These are phyloP conservation scores for Mortierella sp. DNA, from an alignment of 371 early-diverging fungal species.

Conservation along the genomic window DNA sequence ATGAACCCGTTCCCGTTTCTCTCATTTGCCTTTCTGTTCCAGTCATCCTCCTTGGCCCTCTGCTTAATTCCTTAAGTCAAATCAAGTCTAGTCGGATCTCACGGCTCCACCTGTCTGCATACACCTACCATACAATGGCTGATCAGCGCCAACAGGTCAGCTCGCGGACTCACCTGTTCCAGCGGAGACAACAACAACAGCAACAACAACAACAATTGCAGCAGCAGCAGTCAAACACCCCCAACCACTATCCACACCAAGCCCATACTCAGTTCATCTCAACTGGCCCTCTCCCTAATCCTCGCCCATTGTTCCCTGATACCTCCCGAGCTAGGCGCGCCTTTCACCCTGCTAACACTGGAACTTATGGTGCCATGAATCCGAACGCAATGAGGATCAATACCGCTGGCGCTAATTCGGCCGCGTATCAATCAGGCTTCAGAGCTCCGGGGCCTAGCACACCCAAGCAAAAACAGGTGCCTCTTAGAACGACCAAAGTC, in stretches of 20 bases:
- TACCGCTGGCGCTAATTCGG: constrained; percentile 27
- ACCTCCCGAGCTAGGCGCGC: constrained; percentile 38
- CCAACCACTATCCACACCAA: constrained; percentile 38
- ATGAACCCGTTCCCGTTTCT: no score
- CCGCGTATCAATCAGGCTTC: constrained; percentile 26
- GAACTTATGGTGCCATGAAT: constrained; percentile 42
- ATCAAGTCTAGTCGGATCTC: no score
- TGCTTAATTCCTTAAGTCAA: not conserved
- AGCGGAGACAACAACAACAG: constrained; percentile 31
- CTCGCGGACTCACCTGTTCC: constrained; percentile 27
- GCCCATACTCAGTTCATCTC: constrained; percentile 50
- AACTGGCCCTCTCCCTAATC: constrained; percentile 43
- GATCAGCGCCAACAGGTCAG: constrained; percentile 18
- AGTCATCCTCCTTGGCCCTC: no score
- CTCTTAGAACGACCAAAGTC: constrained; percentile 87
- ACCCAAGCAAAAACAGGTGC: constrained; percentile 57
- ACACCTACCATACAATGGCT: constrained; percentile 10
- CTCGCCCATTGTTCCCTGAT: constrained; percentile 47
- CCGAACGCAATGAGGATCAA: constrained; percentile 36
- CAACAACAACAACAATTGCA: constrained; percentile 34
- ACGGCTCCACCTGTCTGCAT: not conserved
- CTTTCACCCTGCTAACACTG: constrained; percentile 27
- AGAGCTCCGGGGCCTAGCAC: constrained; percentile 36
- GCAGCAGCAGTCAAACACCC: constrained; percentile 35
- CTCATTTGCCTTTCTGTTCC: no score